phyloP scores from a whole-genome alignment of 805 yeast genomes.

The Metschnikowia rubicola region DNA sequence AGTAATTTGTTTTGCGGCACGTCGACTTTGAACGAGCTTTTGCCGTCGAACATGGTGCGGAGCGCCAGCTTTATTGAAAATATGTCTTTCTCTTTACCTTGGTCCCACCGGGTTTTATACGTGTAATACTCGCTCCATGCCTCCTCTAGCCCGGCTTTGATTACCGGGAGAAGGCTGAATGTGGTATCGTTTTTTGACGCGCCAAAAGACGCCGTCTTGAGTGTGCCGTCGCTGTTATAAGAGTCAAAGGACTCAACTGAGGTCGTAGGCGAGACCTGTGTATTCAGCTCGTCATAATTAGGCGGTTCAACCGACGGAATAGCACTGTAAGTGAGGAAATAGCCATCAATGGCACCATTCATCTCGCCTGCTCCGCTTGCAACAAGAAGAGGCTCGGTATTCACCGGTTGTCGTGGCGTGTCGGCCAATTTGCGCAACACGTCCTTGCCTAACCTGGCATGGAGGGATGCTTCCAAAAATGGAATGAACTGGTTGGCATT shows the following conservation, averaged over 20 bases:
- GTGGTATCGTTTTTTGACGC: conserved; percentile 18
- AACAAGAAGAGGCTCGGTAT: conserved; percentile 64
- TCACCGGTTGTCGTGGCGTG: conserved; percentile 58
- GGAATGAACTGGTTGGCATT: conserved; percentile 67
- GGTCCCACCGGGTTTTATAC: conserved; percentile 55
- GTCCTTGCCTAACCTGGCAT: conserved; percentile 56
- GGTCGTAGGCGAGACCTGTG: conserved; percentile 3
- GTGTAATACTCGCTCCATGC: conserved; percentile 70
- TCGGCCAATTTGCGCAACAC: conserved; percentile 59
- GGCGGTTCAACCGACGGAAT: conserved; percentile 66
- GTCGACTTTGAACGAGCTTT: conserved; percentile 11
- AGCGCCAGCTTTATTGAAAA: conserved; percentile 57
- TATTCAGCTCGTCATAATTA: conserved; percentile 36
- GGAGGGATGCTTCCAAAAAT: conserved; percentile 68
- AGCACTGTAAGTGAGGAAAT: conserved; percentile 64
- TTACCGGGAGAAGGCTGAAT: conserved; percentile 39
- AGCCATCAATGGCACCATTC: conserved; percentile 74
- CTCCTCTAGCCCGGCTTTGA: conserved; percentile 57
- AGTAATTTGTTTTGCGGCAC: conserved; percentile 14
- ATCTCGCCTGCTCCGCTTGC: conserved; percentile 79
- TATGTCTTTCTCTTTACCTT: conserved; percentile 65
- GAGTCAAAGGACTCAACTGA: conserved; percentile 9
- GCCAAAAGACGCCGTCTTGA: conserved; percentile 3
- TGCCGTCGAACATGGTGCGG: conserved; percentile 56
- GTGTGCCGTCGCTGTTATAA: conserved; percentile 6